Percentiles rank a stretch among this genome's conserved stretches.
Evolutionary conservation across 202 grass and related monocot species (phyloP).

Genomic region (Cymbopogon flexuosus): DNA sequence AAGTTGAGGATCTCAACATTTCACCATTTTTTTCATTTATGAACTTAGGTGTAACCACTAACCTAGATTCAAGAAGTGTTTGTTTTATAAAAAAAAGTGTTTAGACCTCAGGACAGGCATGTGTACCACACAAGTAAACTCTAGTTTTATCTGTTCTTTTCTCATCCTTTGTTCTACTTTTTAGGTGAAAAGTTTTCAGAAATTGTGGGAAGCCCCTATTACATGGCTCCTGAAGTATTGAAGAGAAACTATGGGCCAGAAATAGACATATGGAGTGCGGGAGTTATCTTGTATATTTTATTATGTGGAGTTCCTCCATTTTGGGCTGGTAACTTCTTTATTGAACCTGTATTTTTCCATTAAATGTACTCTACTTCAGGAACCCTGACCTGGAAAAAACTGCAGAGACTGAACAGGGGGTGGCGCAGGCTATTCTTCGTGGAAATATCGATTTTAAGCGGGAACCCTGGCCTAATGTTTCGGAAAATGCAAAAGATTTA

Average conservation of each 20-base stretch:
- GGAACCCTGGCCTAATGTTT: slow-evolving; percentile 96
- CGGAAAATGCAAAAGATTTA: slow-evolving; percentile 96
- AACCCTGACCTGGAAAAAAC: slow-evolving; percentile 22
- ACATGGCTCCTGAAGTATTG: slow-evolving; percentile 97
- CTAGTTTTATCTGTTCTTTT: slow-evolving; percentile 14
- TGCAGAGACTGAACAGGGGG: slow-evolving; percentile 98
- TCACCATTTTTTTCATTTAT: not conserved
- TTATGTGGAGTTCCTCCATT: slow-evolving; percentile 98
- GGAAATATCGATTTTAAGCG: slow-evolving; percentile 96
- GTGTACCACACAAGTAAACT: not conserved
- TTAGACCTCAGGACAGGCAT: not conserved
- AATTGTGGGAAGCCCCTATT: slow-evolving; percentile 99
- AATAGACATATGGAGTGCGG: slow-evolving; percentile 98
- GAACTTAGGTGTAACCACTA: slow-evolving; percentile 1
- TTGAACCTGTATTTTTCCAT: not conserved
- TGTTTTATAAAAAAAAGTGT: not conserved
- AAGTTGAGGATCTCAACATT: not conserved
- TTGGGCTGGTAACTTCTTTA: slow-evolving; percentile 74
- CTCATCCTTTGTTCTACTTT: slow-evolving; percentile 23
- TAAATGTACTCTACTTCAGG: slow-evolving; percentile 15
- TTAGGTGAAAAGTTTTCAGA: slow-evolving; percentile 97
- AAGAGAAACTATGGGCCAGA: slow-evolving; percentile 97
- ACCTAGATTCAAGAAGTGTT: not conserved
- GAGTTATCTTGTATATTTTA: slow-evolving; percentile 96
- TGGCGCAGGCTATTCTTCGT: slow-evolving; percentile 93